Evolutionary conservation across 192 early-diverging fungal genomes (phyloP).

Genomic region (Mortierella hygrophila): DNA sequence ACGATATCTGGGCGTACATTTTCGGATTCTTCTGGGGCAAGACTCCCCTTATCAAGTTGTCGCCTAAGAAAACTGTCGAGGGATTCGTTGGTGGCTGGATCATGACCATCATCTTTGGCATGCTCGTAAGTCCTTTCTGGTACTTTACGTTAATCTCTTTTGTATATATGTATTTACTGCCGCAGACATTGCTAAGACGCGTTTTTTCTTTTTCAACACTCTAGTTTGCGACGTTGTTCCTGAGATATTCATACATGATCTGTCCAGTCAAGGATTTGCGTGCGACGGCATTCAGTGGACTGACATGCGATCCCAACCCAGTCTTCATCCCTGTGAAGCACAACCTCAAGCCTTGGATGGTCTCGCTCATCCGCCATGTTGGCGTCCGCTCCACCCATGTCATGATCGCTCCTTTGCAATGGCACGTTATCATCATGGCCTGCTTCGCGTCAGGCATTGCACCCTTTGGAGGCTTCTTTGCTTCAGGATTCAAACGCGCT

Average conservation of each 20-base stretch:
- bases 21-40: constrained; percentile 96
- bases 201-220: background rate
- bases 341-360: constrained; percentile 60
- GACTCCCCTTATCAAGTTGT: constrained; percentile 92
- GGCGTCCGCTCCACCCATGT: constrained; percentile 60
- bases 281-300: constrained; percentile 61
- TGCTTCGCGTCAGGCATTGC: constrained; percentile 95
- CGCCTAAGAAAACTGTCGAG: constrained; percentile 98
- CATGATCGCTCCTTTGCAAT: constrained; percentile 85
- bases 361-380: constrained; percentile 48
- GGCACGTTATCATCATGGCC: constrained; percentile 90
- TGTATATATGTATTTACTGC: background rate
- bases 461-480: constrained; percentile 99
- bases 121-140: constrained; percentile 63
- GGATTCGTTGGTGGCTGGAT: constrained; percentile 93
- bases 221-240: constrained; percentile 64
- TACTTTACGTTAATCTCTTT: background rate
- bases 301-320: constrained; percentile 70
- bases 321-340: constrained; percentile 64
- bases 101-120: constrained; percentile 90
- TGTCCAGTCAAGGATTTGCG: constrained; percentile 70
- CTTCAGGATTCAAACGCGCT: constrained; percentile 94
- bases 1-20: constrained; percentile 96
- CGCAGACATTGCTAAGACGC: background rate
- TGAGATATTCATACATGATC: constrained; percentile 69